phyloP scores from a whole-genome alignment of 192 early-diverging fungal genomes.

The Podila minutissima region DNA sequence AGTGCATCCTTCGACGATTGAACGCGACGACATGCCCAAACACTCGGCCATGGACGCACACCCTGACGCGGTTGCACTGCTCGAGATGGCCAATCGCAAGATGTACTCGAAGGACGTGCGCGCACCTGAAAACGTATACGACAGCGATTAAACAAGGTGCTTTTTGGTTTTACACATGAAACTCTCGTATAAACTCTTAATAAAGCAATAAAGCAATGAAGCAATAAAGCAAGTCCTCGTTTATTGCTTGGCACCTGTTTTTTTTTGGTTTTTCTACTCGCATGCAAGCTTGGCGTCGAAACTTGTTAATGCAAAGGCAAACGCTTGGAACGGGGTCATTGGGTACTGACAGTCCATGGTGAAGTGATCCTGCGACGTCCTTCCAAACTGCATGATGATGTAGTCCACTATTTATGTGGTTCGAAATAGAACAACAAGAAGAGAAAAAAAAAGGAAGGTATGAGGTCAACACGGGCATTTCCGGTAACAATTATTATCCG shows the following conservation, averaged over 20 bases:
- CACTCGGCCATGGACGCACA: conserved; percentile 67
- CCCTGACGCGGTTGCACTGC: conserved; percentile 72
- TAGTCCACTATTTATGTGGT: conserved; percentile 76
- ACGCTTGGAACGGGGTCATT: conserved; percentile 86
- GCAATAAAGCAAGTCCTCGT: neutral
- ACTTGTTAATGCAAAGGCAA: conserved; percentile 89
- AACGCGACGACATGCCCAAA: conserved; percentile 53
- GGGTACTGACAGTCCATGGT: conserved; percentile 95
- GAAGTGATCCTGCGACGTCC: conserved; percentile 77
- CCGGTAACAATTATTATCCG: neutral
- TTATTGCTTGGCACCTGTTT: neutral
- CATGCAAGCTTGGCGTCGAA: conserved; percentile 94
- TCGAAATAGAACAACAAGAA: neutral
- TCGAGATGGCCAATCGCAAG: conserved; percentile 77
- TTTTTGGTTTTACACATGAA: neutral
- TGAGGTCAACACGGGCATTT: neutral
- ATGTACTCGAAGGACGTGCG: conserved; percentile 75
- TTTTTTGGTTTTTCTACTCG: conserved; percentile 62
- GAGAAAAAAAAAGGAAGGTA: neutral
- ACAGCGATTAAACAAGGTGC: conserved; percentile 12
- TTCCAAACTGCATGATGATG: conserved; percentile 95
- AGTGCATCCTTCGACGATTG: conserved; percentile 61
- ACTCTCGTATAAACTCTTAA: neutral
- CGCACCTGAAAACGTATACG: conserved; percentile 49
- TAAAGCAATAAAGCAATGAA: no score